Conservation (phyloP, 176 grass and related monocot species). For the Saccharum spontaneum region DNA sequence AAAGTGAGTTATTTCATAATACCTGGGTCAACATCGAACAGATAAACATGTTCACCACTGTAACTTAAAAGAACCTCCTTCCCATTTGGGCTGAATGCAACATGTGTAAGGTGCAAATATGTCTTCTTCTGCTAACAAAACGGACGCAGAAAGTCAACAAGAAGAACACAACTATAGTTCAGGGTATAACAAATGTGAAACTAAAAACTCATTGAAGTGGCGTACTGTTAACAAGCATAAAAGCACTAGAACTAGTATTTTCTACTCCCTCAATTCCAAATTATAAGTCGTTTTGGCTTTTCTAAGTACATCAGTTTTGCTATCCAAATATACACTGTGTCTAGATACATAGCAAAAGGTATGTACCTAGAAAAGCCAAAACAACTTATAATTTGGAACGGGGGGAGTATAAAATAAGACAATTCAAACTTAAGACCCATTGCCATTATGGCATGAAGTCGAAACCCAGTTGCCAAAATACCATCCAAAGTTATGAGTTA, state of each 20-base stretch:
- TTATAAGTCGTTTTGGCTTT: background rate
- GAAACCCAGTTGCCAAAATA: background rate
- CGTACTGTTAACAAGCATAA: slow-evolving; percentile 1
- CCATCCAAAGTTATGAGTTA: background rate
- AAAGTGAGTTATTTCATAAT: slow-evolving; percentile 37
- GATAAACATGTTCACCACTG: slow-evolving; percentile 97
- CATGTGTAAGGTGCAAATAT: slow-evolving; percentile 89
- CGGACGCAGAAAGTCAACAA: slow-evolving; percentile 18
- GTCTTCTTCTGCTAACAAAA: slow-evolving; percentile 68
- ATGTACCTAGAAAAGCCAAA: background rate
- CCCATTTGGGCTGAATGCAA: slow-evolving; percentile 85
- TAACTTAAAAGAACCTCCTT: slow-evolving; percentile 94
- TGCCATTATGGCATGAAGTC: background rate
- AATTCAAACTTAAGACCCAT: background rate
- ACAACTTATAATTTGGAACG: background rate
- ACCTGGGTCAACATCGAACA: slow-evolving; percentile 82
- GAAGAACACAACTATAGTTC: background rate
- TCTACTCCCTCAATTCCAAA: background rate
- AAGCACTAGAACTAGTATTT: slow-evolving; percentile 11
- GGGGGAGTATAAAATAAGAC: background rate
- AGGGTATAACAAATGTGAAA: background rate
- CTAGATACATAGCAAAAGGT: background rate
- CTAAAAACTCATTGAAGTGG: background rate
- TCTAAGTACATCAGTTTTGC: background rate
- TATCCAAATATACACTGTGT: background rate